Evolutionary conservation across 495 filamentous ascomycete genomes (phyloP).

Genomic region (Pyrenula aspistea): DNA sequence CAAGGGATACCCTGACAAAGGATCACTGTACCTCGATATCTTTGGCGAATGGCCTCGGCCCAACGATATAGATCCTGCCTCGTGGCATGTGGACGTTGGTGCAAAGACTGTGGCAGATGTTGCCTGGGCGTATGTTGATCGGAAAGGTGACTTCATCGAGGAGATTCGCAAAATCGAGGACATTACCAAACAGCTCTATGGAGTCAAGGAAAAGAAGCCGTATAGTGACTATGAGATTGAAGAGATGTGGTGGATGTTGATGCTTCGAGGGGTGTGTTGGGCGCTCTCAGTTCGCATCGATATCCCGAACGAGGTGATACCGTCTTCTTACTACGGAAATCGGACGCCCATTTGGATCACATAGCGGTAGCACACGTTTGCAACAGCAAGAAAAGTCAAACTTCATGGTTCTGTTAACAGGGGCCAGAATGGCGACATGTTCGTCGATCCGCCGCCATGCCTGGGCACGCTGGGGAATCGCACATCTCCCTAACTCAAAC

Average conservation of each 20-base stretch:
- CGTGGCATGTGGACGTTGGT: too few relatives aligned
- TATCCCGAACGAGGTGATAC: neutral
- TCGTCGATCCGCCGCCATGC: too few relatives aligned
- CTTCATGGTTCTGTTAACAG: too few relatives aligned
- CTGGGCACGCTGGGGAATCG: too few relatives aligned
- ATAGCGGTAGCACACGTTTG: too few relatives aligned
- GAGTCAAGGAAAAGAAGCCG: neutral
- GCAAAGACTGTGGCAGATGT: too few relatives aligned
- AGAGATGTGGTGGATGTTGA: neutral
- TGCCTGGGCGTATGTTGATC: neutral
- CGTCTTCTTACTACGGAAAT: neutral
- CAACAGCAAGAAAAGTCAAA: too few relatives aligned
- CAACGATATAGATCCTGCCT: neutral
- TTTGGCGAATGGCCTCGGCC: neutral
- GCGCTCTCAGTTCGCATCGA: neutral
- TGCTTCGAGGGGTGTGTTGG: neutral
- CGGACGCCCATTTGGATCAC: neutral
- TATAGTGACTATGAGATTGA: neutral
- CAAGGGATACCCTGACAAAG: neutral
- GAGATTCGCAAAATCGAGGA: neutral
- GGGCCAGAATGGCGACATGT: too few relatives aligned
- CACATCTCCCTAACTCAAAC: too few relatives aligned
- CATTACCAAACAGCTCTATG: too few relatives aligned
- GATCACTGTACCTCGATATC: neutral
- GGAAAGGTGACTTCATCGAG: neutral